Evolutionary conservation across 1,284 basidiomycete species (phyloP), one percentile per base, ranked within the genome.

Genomic region (Cryptococcus floricola): DNA sequence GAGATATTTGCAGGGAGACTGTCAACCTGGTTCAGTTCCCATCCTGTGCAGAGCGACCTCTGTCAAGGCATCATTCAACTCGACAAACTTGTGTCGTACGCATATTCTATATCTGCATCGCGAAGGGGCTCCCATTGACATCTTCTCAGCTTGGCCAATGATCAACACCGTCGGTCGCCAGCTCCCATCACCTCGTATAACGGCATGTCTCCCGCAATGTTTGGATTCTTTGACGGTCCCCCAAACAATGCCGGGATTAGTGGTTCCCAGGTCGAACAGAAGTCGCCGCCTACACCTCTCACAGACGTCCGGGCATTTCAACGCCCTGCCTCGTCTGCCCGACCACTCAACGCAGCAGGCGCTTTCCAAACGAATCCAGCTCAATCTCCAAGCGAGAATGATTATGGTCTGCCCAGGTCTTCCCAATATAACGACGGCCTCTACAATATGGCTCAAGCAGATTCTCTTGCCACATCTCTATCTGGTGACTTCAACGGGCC

Each of bases 21-120:
- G 7, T 46, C 56, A 10, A 68, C 64, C 28, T 76, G 76, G 76
- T 67, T 67, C 48, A 63, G 64, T 7, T 57, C 69, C 1, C 76
- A 77, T 59, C 74, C 76, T 12, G 76, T 76, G 7, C 76, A 77
- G 55, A 66, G 63, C 1, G 71, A 76, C 56, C 64, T 77, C 5
- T 68, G 68, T 42, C 60, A 66, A 13, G 76, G 76, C 16, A 58
- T 77, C 25, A 57, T 73, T n/a, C 68, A 68, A n/a, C 59, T 77
- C 14, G 68, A 76, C 46, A 68, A 66, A 45, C 66, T 77, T 4
- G 70, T 73, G 2, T 63, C 55, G 65, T 70, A 39, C 60, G 71
- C 64, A 13, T 34, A 19, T 23, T 49, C 31, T 9, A 12, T 18
- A 34, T 9, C 39, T 38, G 12, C 18, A 18, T n/a, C 31, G 8